Evolutionary conservation across 495 filamentous ascomycete species (phyloP).

Genomic region (Hyaloscypha finlandica): DNA sequence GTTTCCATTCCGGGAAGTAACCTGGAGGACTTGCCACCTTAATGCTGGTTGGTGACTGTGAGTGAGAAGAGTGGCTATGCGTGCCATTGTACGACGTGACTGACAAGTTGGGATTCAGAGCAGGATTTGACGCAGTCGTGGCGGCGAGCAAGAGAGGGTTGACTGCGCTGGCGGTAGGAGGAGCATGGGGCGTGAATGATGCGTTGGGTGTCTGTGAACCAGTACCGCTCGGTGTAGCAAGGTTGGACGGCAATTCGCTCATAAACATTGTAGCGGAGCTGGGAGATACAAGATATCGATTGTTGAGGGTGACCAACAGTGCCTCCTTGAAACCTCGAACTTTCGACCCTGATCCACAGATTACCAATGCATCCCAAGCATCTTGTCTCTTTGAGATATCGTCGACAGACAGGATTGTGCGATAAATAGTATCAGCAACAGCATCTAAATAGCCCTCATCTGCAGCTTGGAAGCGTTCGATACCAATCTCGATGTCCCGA

Average conservation of each 20-base stretch:
- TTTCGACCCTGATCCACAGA: constrained; percentile 85
- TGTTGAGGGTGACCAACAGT: constrained; percentile 71
- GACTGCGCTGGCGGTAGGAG: constrained; percentile 58
- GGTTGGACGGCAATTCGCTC: constrained; percentile 87
- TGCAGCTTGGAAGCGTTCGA: constrained; percentile 84
- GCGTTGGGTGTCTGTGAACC: constrained; percentile 83
- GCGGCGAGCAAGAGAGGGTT: constrained; percentile 93
- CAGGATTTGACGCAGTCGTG: constrained; percentile 68
- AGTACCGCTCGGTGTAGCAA: constrained; percentile 86
- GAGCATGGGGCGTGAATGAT: constrained; percentile 56
- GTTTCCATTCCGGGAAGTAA: constrained; percentile 94
- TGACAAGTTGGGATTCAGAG: constrained; percentile 43
- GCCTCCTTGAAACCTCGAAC: constrained; percentile 90
- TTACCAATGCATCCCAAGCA: constrained; percentile 86
- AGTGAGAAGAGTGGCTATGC: constrained; percentile 72
- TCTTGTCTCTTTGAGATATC: constrained; percentile 77
- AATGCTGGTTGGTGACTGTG: constrained; percentile 86
- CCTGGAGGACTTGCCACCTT: constrained; percentile 76
- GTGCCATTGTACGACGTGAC: constrained; percentile 8
- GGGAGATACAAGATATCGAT: constrained; percentile 87
- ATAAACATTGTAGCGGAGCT: constrained; percentile 94
- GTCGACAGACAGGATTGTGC: constrained; percentile 73
- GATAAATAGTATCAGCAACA: constrained; percentile 81
- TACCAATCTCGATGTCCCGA: constrained; percentile 80
- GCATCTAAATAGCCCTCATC: constrained; percentile 71